These are phyloP conservation scores for Cystobasidium ongulense DNA, from an alignment of 768 basidiomycete species.

Conservation along the genomic window DNA sequence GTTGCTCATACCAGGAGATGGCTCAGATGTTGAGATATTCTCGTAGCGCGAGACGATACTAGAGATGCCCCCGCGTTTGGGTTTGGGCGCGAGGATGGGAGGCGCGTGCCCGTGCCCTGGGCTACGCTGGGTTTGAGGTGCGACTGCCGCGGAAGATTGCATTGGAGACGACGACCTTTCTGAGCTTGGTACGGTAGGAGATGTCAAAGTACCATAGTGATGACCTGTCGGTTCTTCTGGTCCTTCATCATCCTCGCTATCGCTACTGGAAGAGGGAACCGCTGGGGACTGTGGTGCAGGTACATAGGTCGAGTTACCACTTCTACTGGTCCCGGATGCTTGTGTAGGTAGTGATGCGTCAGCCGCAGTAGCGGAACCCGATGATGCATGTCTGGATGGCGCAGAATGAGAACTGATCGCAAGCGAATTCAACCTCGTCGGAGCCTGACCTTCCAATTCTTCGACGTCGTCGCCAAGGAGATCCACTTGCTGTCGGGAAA, in stretches of 20 bases:
- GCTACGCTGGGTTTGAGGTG: neutral
- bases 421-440: neutral
- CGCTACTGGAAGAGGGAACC: neutral
- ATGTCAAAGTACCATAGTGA: neutral
- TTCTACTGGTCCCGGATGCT: neutral
- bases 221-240: conserved; percentile 11
- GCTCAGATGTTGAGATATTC: conserved; percentile 7
- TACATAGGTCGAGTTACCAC: neutral
- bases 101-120: conserved; percentile 9
- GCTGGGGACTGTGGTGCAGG: neutral
- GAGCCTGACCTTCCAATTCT: neutral
- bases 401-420: neutral
- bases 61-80: conserved; percentile 14
- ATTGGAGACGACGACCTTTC: neutral
- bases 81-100: conserved; percentile 23
- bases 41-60: conserved; percentile 28
- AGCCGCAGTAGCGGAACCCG: neutral
- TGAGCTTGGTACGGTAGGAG: neutral
- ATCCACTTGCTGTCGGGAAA: neutral
- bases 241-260: neutral
- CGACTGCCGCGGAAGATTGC: neutral
- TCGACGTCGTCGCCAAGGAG: neutral
- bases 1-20: neutral
- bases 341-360: neutral
- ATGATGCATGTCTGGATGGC: neutral